Conservation (phyloP, 116 monocot species). For the Phalaenopsis hybrid region DNA sequence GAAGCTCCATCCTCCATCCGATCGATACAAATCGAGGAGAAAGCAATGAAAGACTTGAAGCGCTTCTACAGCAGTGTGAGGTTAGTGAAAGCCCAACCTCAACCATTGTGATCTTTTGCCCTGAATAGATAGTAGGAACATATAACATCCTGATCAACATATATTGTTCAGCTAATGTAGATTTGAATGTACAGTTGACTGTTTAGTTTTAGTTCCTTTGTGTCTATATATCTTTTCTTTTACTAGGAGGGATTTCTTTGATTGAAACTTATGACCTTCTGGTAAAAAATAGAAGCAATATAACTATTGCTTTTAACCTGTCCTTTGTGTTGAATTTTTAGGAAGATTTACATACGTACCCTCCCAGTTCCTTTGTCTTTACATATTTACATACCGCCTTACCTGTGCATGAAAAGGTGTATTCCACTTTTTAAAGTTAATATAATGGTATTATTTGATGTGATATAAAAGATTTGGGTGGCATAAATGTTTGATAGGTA, state of each 20-base stretch:
- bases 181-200: slow-evolving; percentile 21
- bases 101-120: slow-evolving; percentile 18
- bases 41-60: slow-evolving; percentile 90
- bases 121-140: neutral
- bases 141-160: neutral
- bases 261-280: too few species aligned
- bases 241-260: neutral
- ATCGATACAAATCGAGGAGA: slow-evolving; percentile 94
- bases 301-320: too few species aligned
- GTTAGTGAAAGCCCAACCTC: slow-evolving; percentile 51
- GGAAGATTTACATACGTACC: too few species aligned
- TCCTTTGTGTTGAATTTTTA: too few species aligned
- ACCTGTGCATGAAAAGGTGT: too few species aligned
- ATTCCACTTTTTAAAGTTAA: too few species aligned
- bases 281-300: too few species aligned
- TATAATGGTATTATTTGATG: too few species aligned
- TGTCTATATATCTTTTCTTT: neutral
- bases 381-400: too few species aligned
- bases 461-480: too few species aligned
- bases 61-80: slow-evolving; percentile 85
- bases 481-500: too few species aligned
- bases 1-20: slow-evolving; percentile 87
- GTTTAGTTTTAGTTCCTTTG: neutral
- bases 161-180: slow-evolving; percentile 8
- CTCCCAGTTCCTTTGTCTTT: too few species aligned